These are phyloP conservation scores for Xylaria hypoxylon DNA, from an alignment of 2,329 filamentous ascomycete genomes.

Conservation along the genomic window DNA sequence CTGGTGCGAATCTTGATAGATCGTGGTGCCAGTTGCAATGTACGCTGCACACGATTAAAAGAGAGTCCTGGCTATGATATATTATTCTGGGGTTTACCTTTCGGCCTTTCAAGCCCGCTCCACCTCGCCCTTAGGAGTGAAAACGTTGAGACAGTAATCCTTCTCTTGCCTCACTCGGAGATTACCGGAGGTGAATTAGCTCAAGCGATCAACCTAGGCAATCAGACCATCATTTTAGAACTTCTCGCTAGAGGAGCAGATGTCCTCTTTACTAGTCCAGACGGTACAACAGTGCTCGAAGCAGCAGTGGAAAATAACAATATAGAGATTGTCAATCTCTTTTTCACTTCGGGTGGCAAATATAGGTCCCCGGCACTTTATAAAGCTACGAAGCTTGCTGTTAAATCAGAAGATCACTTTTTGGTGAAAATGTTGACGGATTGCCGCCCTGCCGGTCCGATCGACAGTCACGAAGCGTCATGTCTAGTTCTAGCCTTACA, in stretches of 20 bases:
- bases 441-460: neutral
- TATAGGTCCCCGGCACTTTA: constrained; percentile 8
- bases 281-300: constrained; percentile 7
- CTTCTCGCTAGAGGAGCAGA: neutral
- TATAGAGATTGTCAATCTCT: neutral
- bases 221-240: neutral
- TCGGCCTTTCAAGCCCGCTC: neutral
- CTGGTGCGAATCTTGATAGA: constrained; percentile 1
- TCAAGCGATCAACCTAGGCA: neutral
- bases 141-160: neutral
- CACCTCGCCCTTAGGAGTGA: neutral
- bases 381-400: neutral
- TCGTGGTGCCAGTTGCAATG: constrained; percentile 1
- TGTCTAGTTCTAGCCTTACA: constrained; percentile 6
- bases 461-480: constrained; percentile 17
- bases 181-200: constrained; percentile 4
- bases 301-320: neutral
- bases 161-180: neutral
- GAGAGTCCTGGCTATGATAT: no score
- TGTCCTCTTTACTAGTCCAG: neutral
- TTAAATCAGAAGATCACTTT: neutral
- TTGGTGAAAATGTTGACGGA: neutral
- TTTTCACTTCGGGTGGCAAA: constrained; percentile 1
- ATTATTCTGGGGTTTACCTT: no score
- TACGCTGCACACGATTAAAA: neutral